Percentiles rank a stretch among this genome's conserved stretches.
These are phyloP conservation scores for Clavaria fumosa DNA, from an alignment of 768 basidiomycete genomes.

Conservation along the genomic window DNA sequence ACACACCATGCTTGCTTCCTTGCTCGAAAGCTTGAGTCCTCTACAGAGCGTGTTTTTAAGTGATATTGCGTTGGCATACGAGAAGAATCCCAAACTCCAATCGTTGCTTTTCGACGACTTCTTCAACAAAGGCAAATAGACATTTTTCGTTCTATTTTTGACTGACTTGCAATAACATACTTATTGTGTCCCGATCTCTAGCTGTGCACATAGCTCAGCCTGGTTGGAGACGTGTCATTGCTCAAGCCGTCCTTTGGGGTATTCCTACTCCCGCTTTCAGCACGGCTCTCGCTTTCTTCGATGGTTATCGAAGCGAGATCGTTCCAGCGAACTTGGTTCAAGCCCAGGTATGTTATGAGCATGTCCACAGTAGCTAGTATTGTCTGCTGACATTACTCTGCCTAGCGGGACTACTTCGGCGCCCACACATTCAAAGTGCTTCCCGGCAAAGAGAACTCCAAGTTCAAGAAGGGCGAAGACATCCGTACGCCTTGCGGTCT, in stretches of 20 bases:
- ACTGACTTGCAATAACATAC: slow-evolving; percentile 4
- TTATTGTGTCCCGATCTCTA: slow-evolving; percentile 17
- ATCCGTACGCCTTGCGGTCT: slow-evolving; percentile 45
- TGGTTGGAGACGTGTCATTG: slow-evolving; percentile 94
- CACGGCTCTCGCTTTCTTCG: slow-evolving; percentile 97
- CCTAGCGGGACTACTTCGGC: slow-evolving; percentile 93
- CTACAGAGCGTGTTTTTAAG: slow-evolving; percentile 76
- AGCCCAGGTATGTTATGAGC: slow-evolving; percentile 46
- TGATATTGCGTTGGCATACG: slow-evolving; percentile 84
- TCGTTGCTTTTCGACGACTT: slow-evolving; percentile 92
- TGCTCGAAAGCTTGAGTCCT: neutral
- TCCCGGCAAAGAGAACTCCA: slow-evolving; percentile 79
- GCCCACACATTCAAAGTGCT: slow-evolving; percentile 95
- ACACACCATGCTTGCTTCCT: neutral
- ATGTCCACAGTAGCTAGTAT: neutral
- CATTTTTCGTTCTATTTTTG: neutral
- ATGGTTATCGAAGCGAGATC: slow-evolving; percentile 92
- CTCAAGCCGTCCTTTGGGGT: slow-evolving; percentile 94
- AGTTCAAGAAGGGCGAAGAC: slow-evolving; percentile 65
- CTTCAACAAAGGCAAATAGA: slow-evolving; percentile 71
- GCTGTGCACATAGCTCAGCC: slow-evolving; percentile 91
- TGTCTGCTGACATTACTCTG: slow-evolving; percentile 1
- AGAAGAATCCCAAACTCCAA: slow-evolving; percentile 72
- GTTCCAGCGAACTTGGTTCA: slow-evolving; percentile 92
- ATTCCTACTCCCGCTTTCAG: slow-evolving; percentile 96